Evolutionary conservation across 2,329 filamentous ascomycete genomes (phyloP), one percentile per base, ranked within the genome.

Genomic region (Monosporascus ibericus): DNA sequence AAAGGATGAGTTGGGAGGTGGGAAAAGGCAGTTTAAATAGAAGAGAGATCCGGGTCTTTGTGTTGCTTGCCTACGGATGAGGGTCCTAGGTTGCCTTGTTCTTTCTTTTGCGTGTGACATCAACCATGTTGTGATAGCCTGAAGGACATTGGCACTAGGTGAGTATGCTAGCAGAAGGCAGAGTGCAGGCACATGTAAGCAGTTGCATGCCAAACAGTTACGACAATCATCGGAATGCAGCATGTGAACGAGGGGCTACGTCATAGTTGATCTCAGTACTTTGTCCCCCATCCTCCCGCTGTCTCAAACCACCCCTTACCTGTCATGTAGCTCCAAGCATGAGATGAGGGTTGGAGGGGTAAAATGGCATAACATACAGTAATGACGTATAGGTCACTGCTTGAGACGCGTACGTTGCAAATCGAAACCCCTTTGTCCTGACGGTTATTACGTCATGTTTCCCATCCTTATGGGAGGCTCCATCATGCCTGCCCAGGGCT

Each of bases 1-100:
- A 44, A 49, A 34, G 36, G 36, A 48, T n/a, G 14, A 15, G 37
- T 40, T 6, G 39, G 47, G 40, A 47, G 47, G 55, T 56, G 48
- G 55, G 57, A 52, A 54, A 47, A 47, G 42, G 22, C 51, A 48
- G 55, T 60, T 59, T 63, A 63, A 58, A 65, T 65, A 63, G 53
- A 17, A 54, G 48, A 50, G 47, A 52, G 51, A 53, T 44, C 40
- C 47, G 22, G 7, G 15, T 20, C 38, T 24, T 50, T 25, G 27
- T 34, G 18, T 7, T 18, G 18, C 39, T 18, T 24, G 39, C 22
- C n/a, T 39, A 20, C 14, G 22, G 30, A 40, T 22, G 37, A 15
- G 25, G 39, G 20, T 46, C 17, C n/a, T 15, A 44, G 30, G 2
- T 34, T 34, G 24, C 39, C 38, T 39, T 42, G 24, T 27, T 22